Evolutionary conservation across 768 basidiomycete species (phyloP).

Genomic region (Lactifluus echinatus): DNA sequence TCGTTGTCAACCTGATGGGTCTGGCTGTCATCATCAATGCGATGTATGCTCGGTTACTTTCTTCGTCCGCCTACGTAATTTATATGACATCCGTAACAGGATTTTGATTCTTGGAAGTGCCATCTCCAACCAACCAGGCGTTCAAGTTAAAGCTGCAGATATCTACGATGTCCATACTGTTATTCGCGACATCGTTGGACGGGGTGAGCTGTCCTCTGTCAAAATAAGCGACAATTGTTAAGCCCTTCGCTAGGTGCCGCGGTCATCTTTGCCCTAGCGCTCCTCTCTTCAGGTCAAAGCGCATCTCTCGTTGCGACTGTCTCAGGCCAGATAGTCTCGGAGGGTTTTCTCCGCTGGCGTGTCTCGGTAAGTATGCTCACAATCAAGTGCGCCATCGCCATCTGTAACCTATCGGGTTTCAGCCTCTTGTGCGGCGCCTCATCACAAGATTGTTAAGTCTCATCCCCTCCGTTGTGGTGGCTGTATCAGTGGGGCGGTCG

Average conservation of each 20-base stretch:
- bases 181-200: neutral
- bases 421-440: constrained; percentile 74
- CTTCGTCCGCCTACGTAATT: neutral
- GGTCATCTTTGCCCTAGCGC: constrained; percentile 78
- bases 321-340: constrained; percentile 82
- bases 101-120: constrained; percentile 78
- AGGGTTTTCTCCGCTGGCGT: constrained; percentile 84
- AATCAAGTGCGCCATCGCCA: constrained; percentile 22
- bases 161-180: constrained; percentile 37
- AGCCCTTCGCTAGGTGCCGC: constrained; percentile 37
- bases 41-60: constrained; percentile 38
- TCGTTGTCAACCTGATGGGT: constrained; percentile 61
- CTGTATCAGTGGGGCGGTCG: constrained; percentile 53
- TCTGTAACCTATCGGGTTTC: constrained; percentile 14
- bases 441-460: constrained; percentile 76
- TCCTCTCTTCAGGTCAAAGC: constrained; percentile 82
- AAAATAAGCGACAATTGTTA: neutral
- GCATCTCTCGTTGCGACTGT: constrained; percentile 86
- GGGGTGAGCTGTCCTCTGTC: neutral
- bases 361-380: constrained; percentile 46
- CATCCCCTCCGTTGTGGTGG: constrained; percentile 74
- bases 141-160: constrained; percentile 44
- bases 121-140: constrained; percentile 54
- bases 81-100: constrained; percentile 29
- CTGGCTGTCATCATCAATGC: constrained; percentile 88